Evolutionary conservation across 495 filamentous ascomycete genomes (phyloP).

Genomic region (Aspergillus bertholletiae): DNA sequence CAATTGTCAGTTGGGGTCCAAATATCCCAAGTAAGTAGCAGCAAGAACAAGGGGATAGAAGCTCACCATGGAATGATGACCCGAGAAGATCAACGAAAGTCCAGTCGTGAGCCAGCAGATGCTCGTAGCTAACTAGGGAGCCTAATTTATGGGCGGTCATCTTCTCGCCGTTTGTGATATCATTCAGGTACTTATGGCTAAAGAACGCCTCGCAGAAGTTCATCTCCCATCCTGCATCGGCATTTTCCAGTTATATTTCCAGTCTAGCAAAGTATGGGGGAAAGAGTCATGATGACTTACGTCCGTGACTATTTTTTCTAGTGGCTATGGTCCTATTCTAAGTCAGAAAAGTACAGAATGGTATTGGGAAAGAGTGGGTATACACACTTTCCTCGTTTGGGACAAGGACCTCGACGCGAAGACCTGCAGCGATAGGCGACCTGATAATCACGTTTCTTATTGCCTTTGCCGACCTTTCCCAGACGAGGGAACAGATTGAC

Average conservation of each 20-base stretch:
- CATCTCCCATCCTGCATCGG: neutral
- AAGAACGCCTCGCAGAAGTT: neutral
- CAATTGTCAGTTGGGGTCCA: neutral
- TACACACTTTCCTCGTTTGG: too few species aligned
- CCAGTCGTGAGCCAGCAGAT: neutral
- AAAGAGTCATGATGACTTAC: too few species aligned
- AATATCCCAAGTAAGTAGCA: neutral
- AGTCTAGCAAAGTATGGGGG: too few species aligned
- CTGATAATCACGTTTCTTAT: too few species aligned
- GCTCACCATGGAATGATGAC: neutral
- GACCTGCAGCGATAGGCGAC: too few species aligned
- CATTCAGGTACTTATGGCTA: neutral
- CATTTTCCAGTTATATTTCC: neutral
- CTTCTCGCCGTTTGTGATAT: neutral
- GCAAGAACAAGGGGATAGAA: neutral
- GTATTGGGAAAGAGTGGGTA: too few species aligned
- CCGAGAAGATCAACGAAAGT: neutral
- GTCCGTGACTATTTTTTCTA: too few species aligned
- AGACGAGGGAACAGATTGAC: too few species aligned
- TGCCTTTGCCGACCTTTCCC: too few species aligned
- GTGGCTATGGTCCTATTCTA: too few species aligned
- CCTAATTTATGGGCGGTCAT: neutral
- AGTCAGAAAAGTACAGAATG: too few species aligned
- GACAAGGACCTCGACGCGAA: too few species aligned
- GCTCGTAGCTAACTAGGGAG: neutral